Evolutionary conservation across 768 basidiomycete species (phyloP).

Genomic region (Boletus barrowsii): DNA sequence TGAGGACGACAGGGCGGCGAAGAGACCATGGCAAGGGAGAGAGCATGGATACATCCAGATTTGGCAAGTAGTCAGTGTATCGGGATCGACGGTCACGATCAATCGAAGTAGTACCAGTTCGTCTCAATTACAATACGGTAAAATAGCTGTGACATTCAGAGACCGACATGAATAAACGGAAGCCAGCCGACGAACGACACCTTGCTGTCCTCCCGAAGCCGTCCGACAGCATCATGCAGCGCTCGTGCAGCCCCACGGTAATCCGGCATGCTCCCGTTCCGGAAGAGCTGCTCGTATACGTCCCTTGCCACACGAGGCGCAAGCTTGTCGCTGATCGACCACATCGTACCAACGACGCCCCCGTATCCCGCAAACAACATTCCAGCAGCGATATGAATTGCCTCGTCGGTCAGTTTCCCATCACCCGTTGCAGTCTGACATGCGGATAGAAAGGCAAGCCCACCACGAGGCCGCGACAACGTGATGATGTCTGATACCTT

Average conservation of each 20-base stretch:
- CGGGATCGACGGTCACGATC: no score
- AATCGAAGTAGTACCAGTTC: no score
- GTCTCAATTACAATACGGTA: no score
- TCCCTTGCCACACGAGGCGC: conserved; percentile 31
- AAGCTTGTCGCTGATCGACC: conserved; percentile 13
- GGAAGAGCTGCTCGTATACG: not conserved
- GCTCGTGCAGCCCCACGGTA: not conserved
- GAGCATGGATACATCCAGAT: conserved; percentile 8
- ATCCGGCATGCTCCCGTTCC: conserved; percentile 7
- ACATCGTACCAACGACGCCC: conserved; percentile 5
- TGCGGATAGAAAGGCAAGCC: conserved; percentile 2
- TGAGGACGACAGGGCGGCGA: not conserved
- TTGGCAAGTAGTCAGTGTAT: not conserved
- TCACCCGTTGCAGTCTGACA: conserved; percentile 4
- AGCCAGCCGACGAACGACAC: conserved; percentile 7
- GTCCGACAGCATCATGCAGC: not conserved
- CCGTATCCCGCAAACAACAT: conserved; percentile 34
- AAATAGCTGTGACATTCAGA: not conserved
- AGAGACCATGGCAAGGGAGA: conserved; percentile 6
- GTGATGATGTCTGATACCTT: not conserved
- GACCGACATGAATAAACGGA: conserved; percentile 13
- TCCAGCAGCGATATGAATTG: conserved; percentile 5
- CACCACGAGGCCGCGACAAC: not conserved
- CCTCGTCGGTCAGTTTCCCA: not conserved
- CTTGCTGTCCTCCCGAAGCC: not conserved